phyloP scores from a whole-genome alignment of 805 yeast genomes.

The Candida chauliodis region DNA sequence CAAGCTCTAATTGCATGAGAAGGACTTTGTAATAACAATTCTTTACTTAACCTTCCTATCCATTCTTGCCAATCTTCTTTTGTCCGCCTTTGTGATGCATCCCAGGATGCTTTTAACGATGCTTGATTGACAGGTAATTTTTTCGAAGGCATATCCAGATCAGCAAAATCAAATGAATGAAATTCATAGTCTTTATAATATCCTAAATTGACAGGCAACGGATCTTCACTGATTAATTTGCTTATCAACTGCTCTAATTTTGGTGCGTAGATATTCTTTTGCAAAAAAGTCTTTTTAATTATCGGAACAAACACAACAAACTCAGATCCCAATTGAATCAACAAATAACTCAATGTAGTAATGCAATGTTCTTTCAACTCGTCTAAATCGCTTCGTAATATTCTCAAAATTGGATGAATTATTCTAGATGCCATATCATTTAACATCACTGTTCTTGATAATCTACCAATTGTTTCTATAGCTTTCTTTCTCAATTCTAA shows the following conservation, averaged over 20 bases:
- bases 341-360: conserved; percentile 74
- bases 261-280: conserved; percentile 62
- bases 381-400: conserved; percentile 45
- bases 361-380: conserved; percentile 65
- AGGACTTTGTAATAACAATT: conserved; percentile 85
- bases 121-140: conserved; percentile 68
- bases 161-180: conserved; percentile 47
- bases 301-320: conserved; percentile 84
- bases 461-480: conserved; percentile 75
- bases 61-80: conserved; percentile 98
- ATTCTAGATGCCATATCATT: conserved; percentile 89
- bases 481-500: conserved; percentile 65
- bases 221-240: conserved; percentile 77
- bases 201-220: conserved; percentile 72
- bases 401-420: conserved; percentile 78
- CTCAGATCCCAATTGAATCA: conserved; percentile 79
- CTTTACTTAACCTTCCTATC: conserved; percentile 84
- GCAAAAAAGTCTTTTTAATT: conserved; percentile 62
- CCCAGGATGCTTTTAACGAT: conserved; percentile 82
- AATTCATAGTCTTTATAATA: conserved; percentile 60
- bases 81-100: conserved; percentile 81
- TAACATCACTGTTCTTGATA: conserved; percentile 68
- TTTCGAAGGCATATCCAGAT: conserved; percentile 64
- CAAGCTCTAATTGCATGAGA: conserved; percentile 94
- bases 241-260: conserved; percentile 78